Base-by-base conservation (phyloP, 2,329 filamentous ascomycete genomes). In the Claviceps sp. region DNA sequence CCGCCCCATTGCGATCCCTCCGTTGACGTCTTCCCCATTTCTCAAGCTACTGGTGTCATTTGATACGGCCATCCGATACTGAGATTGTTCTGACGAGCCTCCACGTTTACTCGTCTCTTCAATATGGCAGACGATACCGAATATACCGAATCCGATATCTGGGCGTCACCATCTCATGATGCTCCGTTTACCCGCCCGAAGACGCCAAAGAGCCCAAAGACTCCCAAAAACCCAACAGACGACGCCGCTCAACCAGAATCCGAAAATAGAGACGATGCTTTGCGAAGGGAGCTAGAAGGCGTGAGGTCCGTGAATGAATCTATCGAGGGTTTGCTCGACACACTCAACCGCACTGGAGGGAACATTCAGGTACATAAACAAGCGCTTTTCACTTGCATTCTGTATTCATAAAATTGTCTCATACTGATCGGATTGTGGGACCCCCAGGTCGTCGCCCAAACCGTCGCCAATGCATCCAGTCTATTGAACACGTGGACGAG, bases 401-500 rank as follows among this genome's bases (percentile, higher is more conserved):
- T 2, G 18, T 24, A 16, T 44, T 43, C 11, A 43, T 48, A 13
- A 36, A 36, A 20, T 4, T 49, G 24, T 3, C 24, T 49, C 8
- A n/a, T 40, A 26, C 49, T 50, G 14, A 50, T 30, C 22, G 2
- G n/a, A 8, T 54, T 5, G 49, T 87, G 30, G 20, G 20, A 11
- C 2, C 47, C 6, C 30, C 45, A 67, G 86, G 94, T 85, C 24
- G 90, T 97, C 38, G 85, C 85, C 51, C 78, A 79, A 55, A 96
- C 93, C 3, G 89, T 97, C 43, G 78, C 79, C 58, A 91, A 90
- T 52, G 89, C 93, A 3, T 94, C 90, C 14, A 87, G 86, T 1
- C 78, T 98, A 14, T 81, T 98, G 36, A 89, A 94, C 61, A 95
- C 90, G 16, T 98, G 91, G 91, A 95, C 89, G 8, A 84, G 89